Evolutionary conservation across 2,329 filamentous ascomycete species (phyloP).

Genomic region (Pseudogymnoascus sp.): DNA sequence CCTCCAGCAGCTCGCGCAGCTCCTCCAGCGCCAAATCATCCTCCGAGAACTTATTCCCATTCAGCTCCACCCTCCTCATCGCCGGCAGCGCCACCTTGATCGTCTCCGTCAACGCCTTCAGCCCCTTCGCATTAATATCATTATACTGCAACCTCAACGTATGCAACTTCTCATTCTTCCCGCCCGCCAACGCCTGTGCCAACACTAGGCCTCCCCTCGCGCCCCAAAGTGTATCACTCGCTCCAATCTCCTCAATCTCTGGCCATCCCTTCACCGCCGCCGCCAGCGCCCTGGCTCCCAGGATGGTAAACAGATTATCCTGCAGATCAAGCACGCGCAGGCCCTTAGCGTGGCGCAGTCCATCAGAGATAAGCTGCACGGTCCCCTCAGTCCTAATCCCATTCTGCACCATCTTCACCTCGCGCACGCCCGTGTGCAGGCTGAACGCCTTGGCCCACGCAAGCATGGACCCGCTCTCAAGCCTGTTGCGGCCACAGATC

Average conservation of each 20-base stretch:
- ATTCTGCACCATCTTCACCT: constrained; percentile 96
- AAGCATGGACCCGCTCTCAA: constrained; percentile 93
- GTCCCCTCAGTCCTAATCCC: constrained; percentile 94
- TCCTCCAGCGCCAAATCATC: constrained; percentile 65
- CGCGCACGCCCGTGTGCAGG: constrained; percentile 72
- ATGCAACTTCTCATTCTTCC: constrained; percentile 71
- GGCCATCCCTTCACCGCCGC: constrained; percentile 67
- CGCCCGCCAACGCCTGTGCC: constrained; percentile 62
- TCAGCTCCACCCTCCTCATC: constrained; percentile 81
- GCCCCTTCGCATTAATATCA: constrained; percentile 71
- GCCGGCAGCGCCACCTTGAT: constrained; percentile 61
- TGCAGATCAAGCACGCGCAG: constrained; percentile 81
- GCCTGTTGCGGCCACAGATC: constrained; percentile 88
- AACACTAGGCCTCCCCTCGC: constrained; percentile 68
- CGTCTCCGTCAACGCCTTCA: constrained; percentile 63
- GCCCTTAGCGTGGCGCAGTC: constrained; percentile 59
- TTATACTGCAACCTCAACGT: constrained; percentile 84
- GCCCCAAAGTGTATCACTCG: constrained; percentile 80
- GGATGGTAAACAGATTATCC: constrained; percentile 90
- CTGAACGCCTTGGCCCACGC: constrained; percentile 87
- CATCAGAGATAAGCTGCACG: constrained; percentile 67
- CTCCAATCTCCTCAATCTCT: constrained; percentile 69
- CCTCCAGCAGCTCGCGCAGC: constrained; percentile 63
- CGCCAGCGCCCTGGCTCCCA: constrained; percentile 70
- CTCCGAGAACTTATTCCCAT: constrained; percentile 90